Percentiles rank a stretch among this genome's conserved stretches.
Evolutionary conservation across 2,329 filamentous ascomycete species (phyloP).

Genomic region (Apiospora phragmitis): DNA sequence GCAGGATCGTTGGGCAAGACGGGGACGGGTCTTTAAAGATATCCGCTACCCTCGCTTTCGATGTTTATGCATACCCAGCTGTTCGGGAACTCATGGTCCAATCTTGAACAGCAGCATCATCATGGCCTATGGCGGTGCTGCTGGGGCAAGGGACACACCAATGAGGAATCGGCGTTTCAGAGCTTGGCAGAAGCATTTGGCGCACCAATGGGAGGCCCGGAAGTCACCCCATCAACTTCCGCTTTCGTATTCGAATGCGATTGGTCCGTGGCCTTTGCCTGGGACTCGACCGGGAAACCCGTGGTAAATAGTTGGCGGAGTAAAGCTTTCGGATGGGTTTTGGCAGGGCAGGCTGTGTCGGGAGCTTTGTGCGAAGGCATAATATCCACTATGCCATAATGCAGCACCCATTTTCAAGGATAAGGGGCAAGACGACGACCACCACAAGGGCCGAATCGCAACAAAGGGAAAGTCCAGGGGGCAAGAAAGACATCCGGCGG

Average conservation of each 20-base stretch:
- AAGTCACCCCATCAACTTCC: neutral
- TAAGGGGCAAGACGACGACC: too few species aligned
- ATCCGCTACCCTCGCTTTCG: neutral
- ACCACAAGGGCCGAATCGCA: too few species aligned
- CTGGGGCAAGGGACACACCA: neutral
- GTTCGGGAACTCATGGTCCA: neutral
- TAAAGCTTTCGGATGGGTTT: too few species aligned
- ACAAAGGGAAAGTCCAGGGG: too few species aligned
- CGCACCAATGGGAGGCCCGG: neutral
- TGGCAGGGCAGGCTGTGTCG: too few species aligned
- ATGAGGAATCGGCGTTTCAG: neutral
- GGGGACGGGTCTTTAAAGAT: neutral
- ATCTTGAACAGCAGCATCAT: neutral
- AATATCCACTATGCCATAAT: too few species aligned
- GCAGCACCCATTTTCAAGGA: too few species aligned
- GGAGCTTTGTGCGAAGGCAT: too few species aligned
- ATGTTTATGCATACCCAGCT: neutral
- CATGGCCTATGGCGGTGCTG: neutral
- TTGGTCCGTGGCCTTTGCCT: neutral
- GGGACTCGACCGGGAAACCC: neutral
- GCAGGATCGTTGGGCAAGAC: too few species aligned
- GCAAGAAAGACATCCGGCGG: too few species aligned
- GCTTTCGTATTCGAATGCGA: neutral
- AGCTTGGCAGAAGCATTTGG: neutral
- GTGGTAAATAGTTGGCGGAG: too few species aligned